phyloP scores from a whole-genome alignment of 2,329 filamentous ascomycete genomes.

The Claviceps monticola region DNA sequence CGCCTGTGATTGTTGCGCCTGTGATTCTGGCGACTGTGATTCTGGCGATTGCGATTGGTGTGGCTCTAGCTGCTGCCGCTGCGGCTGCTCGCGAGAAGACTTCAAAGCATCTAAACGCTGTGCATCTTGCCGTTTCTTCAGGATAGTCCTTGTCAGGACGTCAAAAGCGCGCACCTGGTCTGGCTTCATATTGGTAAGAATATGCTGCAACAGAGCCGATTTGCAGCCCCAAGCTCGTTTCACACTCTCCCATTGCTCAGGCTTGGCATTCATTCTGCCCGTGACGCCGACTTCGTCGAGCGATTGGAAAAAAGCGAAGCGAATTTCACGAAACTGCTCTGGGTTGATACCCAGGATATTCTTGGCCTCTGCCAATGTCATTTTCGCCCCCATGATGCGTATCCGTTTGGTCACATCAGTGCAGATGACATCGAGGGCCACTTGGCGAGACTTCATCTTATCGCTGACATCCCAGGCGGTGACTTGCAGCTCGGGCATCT shows the following conservation, averaged over 20 bases:
- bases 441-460: no score
- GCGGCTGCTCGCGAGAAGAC: not conserved
- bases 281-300: conserved; percentile 53
- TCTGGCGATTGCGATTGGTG: not conserved
- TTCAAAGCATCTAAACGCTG: conserved; percentile 38
- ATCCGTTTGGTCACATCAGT: no score
- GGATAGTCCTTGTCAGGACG: conserved; percentile 58
- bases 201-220: conserved; percentile 39
- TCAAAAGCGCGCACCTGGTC: conserved; percentile 53
- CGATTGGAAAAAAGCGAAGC: conserved; percentile 51
- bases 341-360: conserved; percentile 37
- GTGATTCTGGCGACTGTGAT: not conserved
- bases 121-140: conserved; percentile 62
- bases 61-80: not conserved
- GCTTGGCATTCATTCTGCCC: conserved; percentile 58
- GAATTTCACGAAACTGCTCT: conserved; percentile 39
- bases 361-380: conserved; percentile 58
- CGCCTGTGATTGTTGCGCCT: not conserved
- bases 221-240: conserved; percentile 53
- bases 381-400: no score
- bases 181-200: conserved; percentile 31
- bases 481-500: no score
- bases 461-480: no score
- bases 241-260: conserved; percentile 56
- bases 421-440: no score